Evolutionary conservation across 1,284 basidiomycete species (phyloP).

Genomic region (Sporisorium iseilematis-ciliati): DNA sequence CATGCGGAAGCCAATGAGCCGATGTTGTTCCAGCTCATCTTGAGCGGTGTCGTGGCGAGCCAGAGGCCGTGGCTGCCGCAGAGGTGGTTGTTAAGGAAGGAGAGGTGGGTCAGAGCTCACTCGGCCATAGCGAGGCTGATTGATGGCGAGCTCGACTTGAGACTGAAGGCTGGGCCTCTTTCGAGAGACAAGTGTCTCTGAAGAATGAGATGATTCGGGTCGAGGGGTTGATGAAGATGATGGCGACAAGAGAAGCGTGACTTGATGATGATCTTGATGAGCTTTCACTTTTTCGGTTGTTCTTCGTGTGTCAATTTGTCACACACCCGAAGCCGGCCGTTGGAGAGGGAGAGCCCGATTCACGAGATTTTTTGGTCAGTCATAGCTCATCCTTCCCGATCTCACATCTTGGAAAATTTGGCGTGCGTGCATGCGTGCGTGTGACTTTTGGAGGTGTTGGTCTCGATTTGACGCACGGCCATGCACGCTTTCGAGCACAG

Average conservation of each 20-base stretch:
- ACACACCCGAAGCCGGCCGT: slow-evolving; percentile 20
- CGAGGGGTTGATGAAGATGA: not conserved
- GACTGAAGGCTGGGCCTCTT: too few relatives aligned
- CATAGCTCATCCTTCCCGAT: not conserved
- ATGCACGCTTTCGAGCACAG: not conserved
- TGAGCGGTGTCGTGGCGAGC: not conserved
- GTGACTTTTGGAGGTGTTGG: slow-evolving; percentile 5
- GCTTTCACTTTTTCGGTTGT: not conserved
- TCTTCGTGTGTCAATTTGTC: slow-evolving; percentile 10
- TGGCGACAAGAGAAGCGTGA: not conserved
- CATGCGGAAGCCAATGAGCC: slow-evolving; percentile 15
- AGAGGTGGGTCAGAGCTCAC: not conserved
- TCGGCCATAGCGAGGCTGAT: not conserved
- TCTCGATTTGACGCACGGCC: not conserved
- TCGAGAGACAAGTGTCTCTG: too few relatives aligned
- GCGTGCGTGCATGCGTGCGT: slow-evolving; percentile 4
- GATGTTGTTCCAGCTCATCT: slow-evolving; percentile 23
- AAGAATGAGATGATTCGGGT: too few relatives aligned
- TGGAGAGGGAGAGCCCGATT: slow-evolving; percentile 2
- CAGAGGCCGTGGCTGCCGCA: too few relatives aligned
- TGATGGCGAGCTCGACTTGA: not conserved
- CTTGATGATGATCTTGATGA: not conserved
- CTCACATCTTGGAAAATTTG: slow-evolving; percentile 5
- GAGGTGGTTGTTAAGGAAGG: not conserved
- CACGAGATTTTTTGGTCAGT: not conserved